Base-by-base conservation (phyloP, 768 basidiomycete species). In the Coprinopsis strossmayeri region DNA sequence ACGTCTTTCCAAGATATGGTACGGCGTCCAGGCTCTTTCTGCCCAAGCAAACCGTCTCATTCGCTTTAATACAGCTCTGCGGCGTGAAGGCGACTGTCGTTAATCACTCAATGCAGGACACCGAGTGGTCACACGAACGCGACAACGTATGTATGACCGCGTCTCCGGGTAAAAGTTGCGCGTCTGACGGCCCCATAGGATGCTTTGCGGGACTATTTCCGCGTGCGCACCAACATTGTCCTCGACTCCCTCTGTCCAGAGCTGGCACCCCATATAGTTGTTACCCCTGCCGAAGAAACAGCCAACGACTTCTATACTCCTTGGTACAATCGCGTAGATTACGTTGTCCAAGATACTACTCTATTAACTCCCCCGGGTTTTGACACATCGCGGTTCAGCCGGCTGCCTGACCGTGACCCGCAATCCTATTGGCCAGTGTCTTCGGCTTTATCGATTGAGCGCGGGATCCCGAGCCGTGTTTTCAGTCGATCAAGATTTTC, bases 181-280 rank as follows among this genome's bases (percentile, higher is more conserved):
- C 49, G 51, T 52, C 43, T 50, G 20, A 43, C 17, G 12, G 46
- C n/a, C 23, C 25, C 24, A 39, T 42, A 70, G 68, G 61, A 61
- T 35, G 53, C 57, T 27, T 57, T 69, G 17, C 49, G 57, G 34
- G 40, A 44, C 13, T 64, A 61, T 54, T 60, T 59, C 27, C 47
- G 50, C 27, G 53, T 57, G 23, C 59, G 57, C 12, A 57, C 60
- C 11, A 71, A 72, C 50, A 61, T 78, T 11, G 68, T 78, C 20
- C 50, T 78, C 11, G 73, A 77, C 48, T 78, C 76, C 20, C 48
- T 57, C 17, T 46, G 48, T 47, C 73, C 75, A 4, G 52, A 68
- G 5, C 32, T 63, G 4, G 59, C 67, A 0, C 79, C 79, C 0
- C 76, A 77, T 58, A 75, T 82, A 46, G 75, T 78, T 43, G 70